These are phyloP conservation scores for Zygoascus tannicola DNA, from an alignment of 805 yeast species.

Conservation along the genomic window DNA sequence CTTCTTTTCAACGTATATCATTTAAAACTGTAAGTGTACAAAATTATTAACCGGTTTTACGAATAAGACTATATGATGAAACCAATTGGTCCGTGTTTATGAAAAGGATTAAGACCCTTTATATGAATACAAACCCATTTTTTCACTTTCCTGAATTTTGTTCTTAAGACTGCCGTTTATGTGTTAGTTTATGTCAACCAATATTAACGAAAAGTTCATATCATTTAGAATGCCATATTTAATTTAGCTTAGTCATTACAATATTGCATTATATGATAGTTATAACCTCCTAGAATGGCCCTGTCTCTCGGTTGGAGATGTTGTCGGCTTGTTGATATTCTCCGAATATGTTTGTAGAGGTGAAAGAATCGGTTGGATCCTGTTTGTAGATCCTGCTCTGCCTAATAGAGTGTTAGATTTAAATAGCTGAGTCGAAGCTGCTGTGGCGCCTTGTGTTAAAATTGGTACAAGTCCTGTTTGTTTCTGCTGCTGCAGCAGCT, in stretches of 20 bases:
- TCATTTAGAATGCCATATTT: too few species aligned
- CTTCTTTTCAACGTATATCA: too few species aligned
- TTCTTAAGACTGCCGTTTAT: background rate
- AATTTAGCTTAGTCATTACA: too few species aligned
- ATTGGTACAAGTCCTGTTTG: background rate
- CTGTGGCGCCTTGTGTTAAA: background rate
- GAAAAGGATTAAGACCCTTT: constrained; percentile 32
- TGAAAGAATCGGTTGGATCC: background rate
- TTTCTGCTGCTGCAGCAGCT: background rate
- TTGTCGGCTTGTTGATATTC: too few species aligned
- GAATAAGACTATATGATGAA: constrained; percentile 17
- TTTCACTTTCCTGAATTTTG: constrained; percentile 13
- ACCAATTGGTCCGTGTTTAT: constrained; percentile 32
- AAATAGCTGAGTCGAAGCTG: background rate
- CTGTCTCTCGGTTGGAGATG: too few species aligned
- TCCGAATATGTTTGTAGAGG: background rate
- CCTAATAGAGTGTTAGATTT: background rate
- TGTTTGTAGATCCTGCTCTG: background rate
- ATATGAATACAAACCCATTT: constrained; percentile 28
- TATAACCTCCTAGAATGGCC: too few species aligned
- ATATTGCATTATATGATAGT: too few species aligned
- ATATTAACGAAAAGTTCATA: too few species aligned
- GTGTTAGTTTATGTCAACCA: too few species aligned
- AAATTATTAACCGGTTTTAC: background rate
- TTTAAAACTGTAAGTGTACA: too few species aligned